Base-by-base conservation (phyloP, 2,329 filamentous ascomycete genomes). In the Elsinoe arachidis region DNA sequence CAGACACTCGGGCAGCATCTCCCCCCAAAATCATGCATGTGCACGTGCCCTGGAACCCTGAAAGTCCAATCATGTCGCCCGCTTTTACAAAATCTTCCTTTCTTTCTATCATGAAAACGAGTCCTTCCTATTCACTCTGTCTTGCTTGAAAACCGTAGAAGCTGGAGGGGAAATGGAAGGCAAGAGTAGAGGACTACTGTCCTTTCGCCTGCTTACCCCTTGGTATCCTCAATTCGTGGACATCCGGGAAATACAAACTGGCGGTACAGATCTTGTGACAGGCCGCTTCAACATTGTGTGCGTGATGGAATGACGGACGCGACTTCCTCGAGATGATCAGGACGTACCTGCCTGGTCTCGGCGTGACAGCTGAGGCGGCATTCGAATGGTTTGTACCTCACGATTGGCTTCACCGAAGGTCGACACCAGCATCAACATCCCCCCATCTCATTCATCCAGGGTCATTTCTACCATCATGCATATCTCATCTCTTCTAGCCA, bases 201-300 rank as follows among this genome's bases (percentile, higher is more conserved):
- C 35, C 33, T 34, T 58, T 46, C 60, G 61, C 61, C 59, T 59
- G 61, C 61, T 63, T 63, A 63, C 61, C 59, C 58, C 62, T 57
- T 55, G 57, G 39, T 57, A 43, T 57, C 58, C 57, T 55, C 39
- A 51, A 15, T 58, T 47, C 17, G 54, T 61, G 59, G 51, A 60
- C 55, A 52, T 59, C 54, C 38, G 55, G 59, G 59, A 62, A 61
- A 61, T 62, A 58, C 59, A 56, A 58, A 47, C 51, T 58, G 58
- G 56, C 53, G 58, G 58, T 52, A 61, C 58, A 58, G 19, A 35
- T 15, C 19, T 53, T 39, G 10, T 39, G 35, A 17, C 12, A n/a
- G 26, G 14, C 26, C 14, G 26, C 26, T 34, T 26, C 15, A 23
- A 38, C 7, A 38, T 15, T 39, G 21, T 30, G 41, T 46, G 41